Base-by-base conservation (phyloP, 441 rosid genomes). In the Syzygium malaccense region DNA sequence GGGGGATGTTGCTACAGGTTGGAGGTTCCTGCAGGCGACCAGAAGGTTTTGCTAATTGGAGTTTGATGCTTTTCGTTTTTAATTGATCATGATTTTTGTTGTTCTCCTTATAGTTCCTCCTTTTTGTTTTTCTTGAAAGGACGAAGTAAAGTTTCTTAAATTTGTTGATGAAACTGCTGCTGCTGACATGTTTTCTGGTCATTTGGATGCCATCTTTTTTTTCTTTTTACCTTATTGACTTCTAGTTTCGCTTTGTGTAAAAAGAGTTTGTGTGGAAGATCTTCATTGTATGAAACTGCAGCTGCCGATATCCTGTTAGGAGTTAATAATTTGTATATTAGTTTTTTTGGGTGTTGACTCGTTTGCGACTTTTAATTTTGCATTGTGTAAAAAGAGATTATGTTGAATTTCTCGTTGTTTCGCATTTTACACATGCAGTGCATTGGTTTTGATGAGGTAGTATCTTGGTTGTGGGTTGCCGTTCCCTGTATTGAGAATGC, bases 1-100 rank as follows among this genome's bases (percentile, higher is more conserved):
- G 92, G 93, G 45, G 98, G 98, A 33, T 95, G 99, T 89, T 90
- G 90, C 91, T 96, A 94, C 87, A 88, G 14, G 79, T 92, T 96
- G 93, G 91, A 93, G 86, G 91, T 97, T 83, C 93, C 92, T 88
- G 68, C 95, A 55, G 96, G 98, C 51, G 96, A 96, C 89, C 94
- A 14, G 54, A 92, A 93, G 98, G 99, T 97, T 87, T 83, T 88
- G 75, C 19, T 71, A 15, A 85, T 85, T 66, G 54, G 62, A 86
- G 12, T 75, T 75, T 75, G 83, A 75, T 75, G 83, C 83, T 75
- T 37, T 37, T 75, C 49, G 15, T 37, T 12, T 75, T 37, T 75
- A 37, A 37, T 75, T 41, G 4, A 41, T 37, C 78, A 4, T 66
- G n/a, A 58, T 66, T 68, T 58, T 60, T 33, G 17, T 32, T 8